These are phyloP conservation scores for Citrullus colocynthis DNA, from an alignment of 306 rosid species.

Conservation along the genomic window DNA sequence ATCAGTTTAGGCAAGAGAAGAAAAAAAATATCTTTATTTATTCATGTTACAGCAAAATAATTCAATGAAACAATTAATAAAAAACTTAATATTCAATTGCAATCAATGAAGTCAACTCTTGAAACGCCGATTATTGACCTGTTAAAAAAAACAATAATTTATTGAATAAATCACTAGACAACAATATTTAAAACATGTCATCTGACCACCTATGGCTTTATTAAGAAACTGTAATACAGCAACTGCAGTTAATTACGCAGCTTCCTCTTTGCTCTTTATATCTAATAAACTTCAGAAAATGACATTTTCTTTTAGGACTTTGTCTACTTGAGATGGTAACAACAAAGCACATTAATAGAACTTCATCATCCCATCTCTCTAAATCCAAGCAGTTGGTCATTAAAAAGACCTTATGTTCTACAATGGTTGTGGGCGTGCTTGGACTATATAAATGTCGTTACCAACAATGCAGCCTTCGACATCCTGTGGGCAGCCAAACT, in stretches of 20 bases:
- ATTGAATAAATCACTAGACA: neutral
- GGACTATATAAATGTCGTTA: constrained; percentile 70
- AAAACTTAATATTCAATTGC: neutral
- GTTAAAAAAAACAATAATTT: neutral
- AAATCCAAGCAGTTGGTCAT: neutral
- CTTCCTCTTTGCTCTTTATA: too few relatives aligned
- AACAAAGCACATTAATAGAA: too few relatives aligned
- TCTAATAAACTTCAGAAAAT: too few relatives aligned
- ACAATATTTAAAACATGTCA: neutral
- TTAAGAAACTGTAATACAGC: too few relatives aligned
- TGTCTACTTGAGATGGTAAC: too few relatives aligned
- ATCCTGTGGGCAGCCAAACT: constrained; percentile 84
- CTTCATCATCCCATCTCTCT: neutral
- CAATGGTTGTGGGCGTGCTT: constrained; percentile 81
- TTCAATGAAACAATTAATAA: too few relatives aligned
- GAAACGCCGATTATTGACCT: neutral
- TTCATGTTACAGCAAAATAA: too few relatives aligned
- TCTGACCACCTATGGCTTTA: too few relatives aligned
- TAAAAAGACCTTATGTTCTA: constrained; percentile 9
- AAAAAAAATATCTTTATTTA: too few relatives aligned
- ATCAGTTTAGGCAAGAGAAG: too few relatives aligned
- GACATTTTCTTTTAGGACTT: too few relatives aligned
- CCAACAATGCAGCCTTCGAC: constrained; percentile 87
- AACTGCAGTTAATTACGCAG: too few relatives aligned
- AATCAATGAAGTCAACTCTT: neutral